Conservation (phyloP, 2,329 filamentous ascomycete genomes). For the Westerdykella sp. region DNA sequence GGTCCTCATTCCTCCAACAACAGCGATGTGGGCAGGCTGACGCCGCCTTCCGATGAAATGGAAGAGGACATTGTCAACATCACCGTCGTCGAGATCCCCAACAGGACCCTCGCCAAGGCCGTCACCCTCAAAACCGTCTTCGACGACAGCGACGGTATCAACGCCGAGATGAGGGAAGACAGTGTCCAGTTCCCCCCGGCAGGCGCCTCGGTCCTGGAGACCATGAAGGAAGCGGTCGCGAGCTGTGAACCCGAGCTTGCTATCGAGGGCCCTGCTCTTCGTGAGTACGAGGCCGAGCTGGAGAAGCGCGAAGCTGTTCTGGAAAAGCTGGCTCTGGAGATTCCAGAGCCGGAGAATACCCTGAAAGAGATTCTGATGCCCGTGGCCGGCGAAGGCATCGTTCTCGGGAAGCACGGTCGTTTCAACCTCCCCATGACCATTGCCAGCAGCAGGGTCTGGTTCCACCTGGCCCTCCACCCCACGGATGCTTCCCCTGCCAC, state of each 20-base stretch:
- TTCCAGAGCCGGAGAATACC: slow-evolving; percentile 77
- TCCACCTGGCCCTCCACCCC: slow-evolving; percentile 85
- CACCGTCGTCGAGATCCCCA: slow-evolving; percentile 79
- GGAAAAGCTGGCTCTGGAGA: slow-evolving; percentile 78
- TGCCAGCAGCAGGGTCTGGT: slow-evolving; percentile 86
- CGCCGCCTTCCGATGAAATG: slow-evolving; percentile 67
- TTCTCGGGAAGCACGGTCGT: slow-evolving; percentile 68
- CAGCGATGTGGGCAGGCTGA: slow-evolving; percentile 51
- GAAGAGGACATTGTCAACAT: slow-evolving; percentile 79
- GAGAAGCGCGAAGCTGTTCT: slow-evolving; percentile 78
- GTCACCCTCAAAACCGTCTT: slow-evolving; percentile 86
- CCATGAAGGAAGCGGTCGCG: slow-evolving; percentile 77
- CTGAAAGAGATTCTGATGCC: slow-evolving; percentile 78
- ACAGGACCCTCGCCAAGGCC: slow-evolving; percentile 74
- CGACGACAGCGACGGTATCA: slow-evolving; percentile 88
- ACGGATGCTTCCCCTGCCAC: slow-evolving; percentile 77
- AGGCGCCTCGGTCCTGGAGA: slow-evolving; percentile 75
- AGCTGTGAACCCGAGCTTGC: slow-evolving; percentile 75
- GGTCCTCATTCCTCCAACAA: slow-evolving; percentile 63
- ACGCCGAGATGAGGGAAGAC: slow-evolving; percentile 94
- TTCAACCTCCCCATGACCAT: slow-evolving; percentile 71
- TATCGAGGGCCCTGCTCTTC: slow-evolving; percentile 59
- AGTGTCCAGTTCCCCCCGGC: slow-evolving; percentile 69
- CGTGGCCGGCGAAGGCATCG: slow-evolving; percentile 68
- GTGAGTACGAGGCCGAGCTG: slow-evolving; percentile 69